A percentile compares a stretch with the other conserved stretches of the same genome.
Conservation (phyloP, 2,329 filamentous ascomycete genomes). For the Pseudopithomyces chartarum region DNA sequence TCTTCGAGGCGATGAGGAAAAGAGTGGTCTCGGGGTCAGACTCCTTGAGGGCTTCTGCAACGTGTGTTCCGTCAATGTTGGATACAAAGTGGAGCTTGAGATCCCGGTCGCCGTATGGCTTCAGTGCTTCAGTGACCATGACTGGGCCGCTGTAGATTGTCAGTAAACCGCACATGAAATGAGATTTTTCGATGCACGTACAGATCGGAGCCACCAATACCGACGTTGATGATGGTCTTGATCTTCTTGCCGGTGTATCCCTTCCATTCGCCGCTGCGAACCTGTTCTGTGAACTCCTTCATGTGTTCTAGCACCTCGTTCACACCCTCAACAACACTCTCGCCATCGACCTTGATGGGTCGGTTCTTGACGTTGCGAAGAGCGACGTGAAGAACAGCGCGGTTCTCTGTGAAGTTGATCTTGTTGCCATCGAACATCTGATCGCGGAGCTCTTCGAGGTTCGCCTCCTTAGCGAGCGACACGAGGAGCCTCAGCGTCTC, state of each 20-base stretch:
- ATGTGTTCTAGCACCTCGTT: constrained; percentile 93
- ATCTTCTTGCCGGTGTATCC: constrained; percentile 97
- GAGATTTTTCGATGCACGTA: constrained; percentile 56
- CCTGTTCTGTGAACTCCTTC: constrained; percentile 96
- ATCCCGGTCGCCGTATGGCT: constrained; percentile 85
- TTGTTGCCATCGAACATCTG: constrained; percentile 96
- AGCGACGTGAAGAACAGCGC: constrained; percentile 94
- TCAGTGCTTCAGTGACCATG: constrained; percentile 98
- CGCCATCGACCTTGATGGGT: constrained; percentile 81
- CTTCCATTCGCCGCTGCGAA: constrained; percentile 95
- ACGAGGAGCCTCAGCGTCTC: constrained; percentile 87
- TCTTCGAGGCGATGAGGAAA: constrained; percentile 98
- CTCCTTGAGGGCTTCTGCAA: constrained; percentile 85
- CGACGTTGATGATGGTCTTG: constrained; percentile 94
- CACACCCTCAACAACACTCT: constrained; percentile 94
- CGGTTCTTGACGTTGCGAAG: constrained; percentile 87
- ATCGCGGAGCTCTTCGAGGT: constrained; percentile 91
- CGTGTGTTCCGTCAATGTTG: constrained; percentile 99
- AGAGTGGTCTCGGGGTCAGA: constrained; percentile 98
- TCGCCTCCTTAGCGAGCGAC: constrained; percentile 89
- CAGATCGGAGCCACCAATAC: constrained; percentile 98
- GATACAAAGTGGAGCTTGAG: constrained; percentile 97
- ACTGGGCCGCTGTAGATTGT: constrained; percentile 73
- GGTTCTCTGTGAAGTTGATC: constrained; percentile 99
- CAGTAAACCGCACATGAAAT: constrained; percentile 18